Conservation (phyloP, 208 protist species). For the Willaertia magna region DNA sequence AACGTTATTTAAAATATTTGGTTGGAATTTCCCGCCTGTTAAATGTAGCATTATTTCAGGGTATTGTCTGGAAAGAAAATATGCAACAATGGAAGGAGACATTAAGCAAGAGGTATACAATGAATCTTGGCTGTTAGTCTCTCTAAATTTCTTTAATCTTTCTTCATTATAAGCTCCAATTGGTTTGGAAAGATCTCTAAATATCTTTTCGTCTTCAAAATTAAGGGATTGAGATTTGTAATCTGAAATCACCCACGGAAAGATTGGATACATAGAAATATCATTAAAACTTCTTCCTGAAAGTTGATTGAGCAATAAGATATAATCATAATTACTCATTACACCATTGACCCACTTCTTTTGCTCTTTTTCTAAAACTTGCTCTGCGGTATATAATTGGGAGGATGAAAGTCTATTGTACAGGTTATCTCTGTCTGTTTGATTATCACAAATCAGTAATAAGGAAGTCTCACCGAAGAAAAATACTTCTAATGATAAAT, state of each 20-base stretch:
- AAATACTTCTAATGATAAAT: slow-evolving; percentile 19
- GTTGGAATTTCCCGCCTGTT: slow-evolving; percentile 71
- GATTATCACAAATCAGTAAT: neutral
- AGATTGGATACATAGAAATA: slow-evolving; percentile 68
- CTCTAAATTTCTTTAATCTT: slow-evolving; percentile 46
- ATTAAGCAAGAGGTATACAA: too few relatives aligned
- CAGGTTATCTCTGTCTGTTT: neutral
- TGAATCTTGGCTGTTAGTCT: slow-evolving; percentile 33
- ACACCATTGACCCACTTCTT: slow-evolving; percentile 35
- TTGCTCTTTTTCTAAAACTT: neutral
- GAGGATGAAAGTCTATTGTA: too few relatives aligned
- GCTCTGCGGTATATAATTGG: too few relatives aligned
- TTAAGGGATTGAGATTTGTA: slow-evolving; percentile 55
- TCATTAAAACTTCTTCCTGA: slow-evolving; percentile 49
- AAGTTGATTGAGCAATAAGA: slow-evolving; percentile 43
- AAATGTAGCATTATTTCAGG: slow-evolving; percentile 69
- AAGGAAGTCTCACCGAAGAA: neutral
- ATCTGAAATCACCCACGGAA: slow-evolving; percentile 77
- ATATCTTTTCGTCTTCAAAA: slow-evolving; percentile 38
- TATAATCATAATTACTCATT: slow-evolving; percentile 52
- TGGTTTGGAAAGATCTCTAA: slow-evolving; percentile 73
- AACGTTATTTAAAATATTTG: slow-evolving; percentile 56
- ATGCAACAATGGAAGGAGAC: too few relatives aligned
- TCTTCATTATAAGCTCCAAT: slow-evolving; percentile 64
- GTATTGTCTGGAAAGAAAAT: slow-evolving; percentile 58